Evolutionary conservation across 768 basidiomycete species (phyloP).

Genomic region (Leucocoprinus birnbaumii): DNA sequence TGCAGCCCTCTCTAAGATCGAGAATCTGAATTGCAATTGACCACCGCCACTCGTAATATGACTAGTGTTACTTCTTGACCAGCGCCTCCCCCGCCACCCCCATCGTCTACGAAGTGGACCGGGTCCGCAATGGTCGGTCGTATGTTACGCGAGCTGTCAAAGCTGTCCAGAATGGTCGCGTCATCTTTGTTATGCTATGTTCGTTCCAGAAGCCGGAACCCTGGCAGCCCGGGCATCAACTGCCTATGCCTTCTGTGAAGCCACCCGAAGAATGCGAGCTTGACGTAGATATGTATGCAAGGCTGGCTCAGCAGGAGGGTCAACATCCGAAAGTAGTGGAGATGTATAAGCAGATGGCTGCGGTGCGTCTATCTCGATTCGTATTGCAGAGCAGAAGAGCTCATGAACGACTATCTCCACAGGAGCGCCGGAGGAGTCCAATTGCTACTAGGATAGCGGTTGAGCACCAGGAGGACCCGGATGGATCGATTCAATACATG

Average conservation of each 20-base stretch:
- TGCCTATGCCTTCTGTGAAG: slow-evolving; percentile 59
- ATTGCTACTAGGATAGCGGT: slow-evolving; percentile 59
- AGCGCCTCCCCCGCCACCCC: slow-evolving; percentile 72
- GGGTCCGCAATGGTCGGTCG: slow-evolving; percentile 69
- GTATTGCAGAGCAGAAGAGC: neutral
- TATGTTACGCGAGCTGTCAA: slow-evolving; percentile 68
- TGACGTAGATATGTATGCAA: slow-evolving; percentile 42
- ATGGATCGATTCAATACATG: slow-evolving; percentile 53
- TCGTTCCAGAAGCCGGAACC: slow-evolving; percentile 83
- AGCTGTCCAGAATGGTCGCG: slow-evolving; percentile 49
- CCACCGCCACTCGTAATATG: neutral
- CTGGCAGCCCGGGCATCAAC: slow-evolving; percentile 68
- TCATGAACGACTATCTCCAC: neutral
- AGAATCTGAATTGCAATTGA: neutral
- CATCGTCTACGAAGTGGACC: slow-evolving; percentile 77
- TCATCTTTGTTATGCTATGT: slow-evolving; percentile 63
- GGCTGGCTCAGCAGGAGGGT: slow-evolving; percentile 30
- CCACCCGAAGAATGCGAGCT: slow-evolving; percentile 63
- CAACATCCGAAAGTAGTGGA: slow-evolving; percentile 31
- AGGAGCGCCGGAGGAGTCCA: slow-evolving; percentile 71
- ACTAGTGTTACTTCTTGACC: slow-evolving; percentile 78
- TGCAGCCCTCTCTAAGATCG: no score
- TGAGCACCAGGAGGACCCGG: slow-evolving; percentile 35
- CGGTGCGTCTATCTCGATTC: slow-evolving; percentile 17
- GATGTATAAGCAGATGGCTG: slow-evolving; percentile 26